These are phyloP conservation scores for Trichoderma gamsii DNA, from an alignment of 495 filamentous ascomycete species.

Conservation along the genomic window DNA sequence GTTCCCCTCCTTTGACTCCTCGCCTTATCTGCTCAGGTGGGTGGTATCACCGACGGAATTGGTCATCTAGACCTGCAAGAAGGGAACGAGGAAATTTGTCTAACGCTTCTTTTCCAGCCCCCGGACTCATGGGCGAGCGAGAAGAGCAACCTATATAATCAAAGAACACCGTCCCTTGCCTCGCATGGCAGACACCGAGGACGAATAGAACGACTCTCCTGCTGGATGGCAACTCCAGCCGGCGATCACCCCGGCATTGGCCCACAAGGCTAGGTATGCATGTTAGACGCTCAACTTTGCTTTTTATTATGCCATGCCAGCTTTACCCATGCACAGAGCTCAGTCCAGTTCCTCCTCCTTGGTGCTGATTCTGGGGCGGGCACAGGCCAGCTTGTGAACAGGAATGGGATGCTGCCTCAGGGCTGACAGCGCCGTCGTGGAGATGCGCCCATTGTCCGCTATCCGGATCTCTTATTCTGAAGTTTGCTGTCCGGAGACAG, in stretches of 20 bases:
- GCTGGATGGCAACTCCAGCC: neutral
- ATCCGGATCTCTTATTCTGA: neutral
- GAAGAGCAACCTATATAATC: neutral
- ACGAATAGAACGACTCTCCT: neutral
- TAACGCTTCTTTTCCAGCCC: neutral
- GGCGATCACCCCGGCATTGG: neutral
- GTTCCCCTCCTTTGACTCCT: constrained; percentile 5
- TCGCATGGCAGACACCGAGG: neutral
- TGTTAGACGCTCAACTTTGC: constrained; percentile 2
- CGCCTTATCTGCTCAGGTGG: constrained; percentile 1
- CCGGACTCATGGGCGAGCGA: neutral
- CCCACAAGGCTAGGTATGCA: constrained; percentile 3
- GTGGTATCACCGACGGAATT: neutral
- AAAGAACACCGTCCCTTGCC: neutral
- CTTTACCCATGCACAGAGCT: constrained; percentile 1
- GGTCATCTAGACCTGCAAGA: neutral
- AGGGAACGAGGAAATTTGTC: neutral
- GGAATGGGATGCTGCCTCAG: neutral
- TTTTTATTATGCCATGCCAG: neutral
- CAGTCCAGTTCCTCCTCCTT: neutral
- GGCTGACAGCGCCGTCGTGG: constrained; percentile 11
- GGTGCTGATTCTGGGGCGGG: neutral
- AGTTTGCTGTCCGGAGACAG: neutral
- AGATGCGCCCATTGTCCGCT: constrained; percentile 4
- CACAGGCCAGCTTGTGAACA: constrained; percentile 14